A percentile compares a stretch with the other conserved stretches of the same genome.
Evolutionary conservation across 345 rosid species (phyloP).

Genomic region (Acer yangbiense): DNA sequence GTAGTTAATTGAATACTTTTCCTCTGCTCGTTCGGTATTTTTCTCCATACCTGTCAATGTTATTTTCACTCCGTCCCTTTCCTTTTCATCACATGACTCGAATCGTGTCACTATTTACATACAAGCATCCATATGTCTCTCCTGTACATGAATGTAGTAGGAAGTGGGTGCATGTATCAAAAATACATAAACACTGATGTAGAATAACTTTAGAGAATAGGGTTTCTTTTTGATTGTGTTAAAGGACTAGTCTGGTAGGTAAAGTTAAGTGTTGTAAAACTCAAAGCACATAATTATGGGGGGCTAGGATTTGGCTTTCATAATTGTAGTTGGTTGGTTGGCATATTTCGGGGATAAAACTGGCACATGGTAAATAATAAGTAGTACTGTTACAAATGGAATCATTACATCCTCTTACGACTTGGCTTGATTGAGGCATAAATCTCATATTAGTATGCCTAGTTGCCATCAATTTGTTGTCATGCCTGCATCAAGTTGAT

Average conservation of each 20-base stretch:
- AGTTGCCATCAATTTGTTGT: background rate
- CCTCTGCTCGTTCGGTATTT: background rate
- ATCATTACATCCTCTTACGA: background rate
- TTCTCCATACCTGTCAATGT: background rate
- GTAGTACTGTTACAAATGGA: background rate
- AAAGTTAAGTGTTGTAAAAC: background rate
- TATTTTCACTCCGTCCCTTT: too few relatives aligned
- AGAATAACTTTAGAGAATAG: background rate
- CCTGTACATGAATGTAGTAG: background rate
- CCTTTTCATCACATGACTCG: background rate
- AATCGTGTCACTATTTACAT: too few relatives aligned
- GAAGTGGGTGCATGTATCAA: background rate
- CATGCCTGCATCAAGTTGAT: slow-evolving; percentile 2
- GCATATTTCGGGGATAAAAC: background rate
- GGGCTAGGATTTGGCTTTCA: background rate
- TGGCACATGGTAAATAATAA: background rate
- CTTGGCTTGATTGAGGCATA: background rate
- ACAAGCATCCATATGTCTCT: background rate
- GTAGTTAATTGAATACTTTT: background rate
- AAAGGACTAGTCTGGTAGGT: slow-evolving; percentile 1
- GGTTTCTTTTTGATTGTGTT: background rate
- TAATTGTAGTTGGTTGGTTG: background rate
- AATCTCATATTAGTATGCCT: background rate
- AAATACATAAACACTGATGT: background rate
- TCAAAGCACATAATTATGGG: background rate